Conservation (phyloP, 257 asterid genomes). For the Solanum ahanhuiri region DNA sequence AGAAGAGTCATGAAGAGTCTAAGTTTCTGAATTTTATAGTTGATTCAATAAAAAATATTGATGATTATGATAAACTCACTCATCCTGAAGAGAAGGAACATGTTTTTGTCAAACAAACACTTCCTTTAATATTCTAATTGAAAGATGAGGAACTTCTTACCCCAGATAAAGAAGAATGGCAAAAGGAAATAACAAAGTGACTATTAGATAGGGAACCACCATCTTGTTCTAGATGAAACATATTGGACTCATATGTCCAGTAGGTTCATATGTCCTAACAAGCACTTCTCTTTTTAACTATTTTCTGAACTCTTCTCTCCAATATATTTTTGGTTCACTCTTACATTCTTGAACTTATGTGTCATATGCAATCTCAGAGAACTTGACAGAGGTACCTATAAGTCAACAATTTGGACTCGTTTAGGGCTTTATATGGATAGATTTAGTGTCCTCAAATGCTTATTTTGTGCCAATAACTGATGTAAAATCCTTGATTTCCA, state of each 20-base stretch:
- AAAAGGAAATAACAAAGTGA: slow-evolving; percentile 14
- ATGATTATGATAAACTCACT: background rate
- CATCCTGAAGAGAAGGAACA: slow-evolving; percentile 5
- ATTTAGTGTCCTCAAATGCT: too few relatives aligned
- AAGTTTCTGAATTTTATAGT: background rate
- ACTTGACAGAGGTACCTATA: background rate
- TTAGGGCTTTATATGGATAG: too few relatives aligned
- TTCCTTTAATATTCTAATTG: slow-evolving; percentile 50
- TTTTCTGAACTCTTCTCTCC: too few relatives aligned
- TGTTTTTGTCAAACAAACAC: background rate
- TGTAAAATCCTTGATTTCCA: too few relatives aligned
- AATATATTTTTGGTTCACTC: too few relatives aligned
- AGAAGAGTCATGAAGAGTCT: too few relatives aligned
- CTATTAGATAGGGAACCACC: slow-evolving; percentile 40
- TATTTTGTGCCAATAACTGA: too few relatives aligned
- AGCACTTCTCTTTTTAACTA: background rate
- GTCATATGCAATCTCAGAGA: slow-evolving; percentile 20
- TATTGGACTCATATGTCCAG: slow-evolving; percentile 41
- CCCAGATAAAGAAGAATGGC: slow-evolving; percentile 26
- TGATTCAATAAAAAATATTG: slow-evolving; percentile 17
- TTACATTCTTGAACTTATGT: background rate
- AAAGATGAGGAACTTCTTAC: slow-evolving; percentile 26
- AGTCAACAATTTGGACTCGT: too few relatives aligned
- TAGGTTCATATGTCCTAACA: slow-evolving; percentile 14
- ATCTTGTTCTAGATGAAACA: slow-evolving; percentile 43